phyloP scores from a whole-genome alignment of 2,329 filamentous ascomycete genomes.

The Bipolaris oryzae region DNA sequence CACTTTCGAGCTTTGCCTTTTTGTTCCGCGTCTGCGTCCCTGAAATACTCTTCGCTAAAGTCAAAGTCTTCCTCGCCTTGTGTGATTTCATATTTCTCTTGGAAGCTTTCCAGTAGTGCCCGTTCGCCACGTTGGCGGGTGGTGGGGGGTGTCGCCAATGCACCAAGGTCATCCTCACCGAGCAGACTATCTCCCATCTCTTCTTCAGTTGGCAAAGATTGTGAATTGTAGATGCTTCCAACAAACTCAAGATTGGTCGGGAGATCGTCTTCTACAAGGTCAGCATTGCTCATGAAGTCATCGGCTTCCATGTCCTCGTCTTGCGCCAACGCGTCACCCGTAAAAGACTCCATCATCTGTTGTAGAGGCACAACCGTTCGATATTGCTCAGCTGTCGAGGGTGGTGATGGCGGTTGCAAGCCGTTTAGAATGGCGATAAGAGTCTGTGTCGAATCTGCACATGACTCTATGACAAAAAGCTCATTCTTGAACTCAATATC shows the following conservation, averaged over 20 bases:
- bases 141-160: constrained; percentile 40
- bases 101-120: constrained; percentile 56
- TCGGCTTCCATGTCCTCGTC: constrained; percentile 61
- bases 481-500: constrained; percentile 85
- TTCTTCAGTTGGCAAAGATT: constrained; percentile 49
- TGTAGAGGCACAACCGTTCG: constrained; percentile 84
- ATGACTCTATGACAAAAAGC: constrained; percentile 88
- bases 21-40: constrained; percentile 62
- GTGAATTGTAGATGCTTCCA: constrained; percentile 61
- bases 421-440: constrained; percentile 79
- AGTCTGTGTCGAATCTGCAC: constrained; percentile 95
- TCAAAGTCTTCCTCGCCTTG: constrained; percentile 68
- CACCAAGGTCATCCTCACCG: constrained; percentile 48
- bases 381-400: constrained; percentile 83
- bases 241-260: constrained; percentile 54
- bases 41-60: constrained; percentile 79
- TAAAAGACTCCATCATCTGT: constrained; percentile 88
- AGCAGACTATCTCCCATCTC: constrained; percentile 52
- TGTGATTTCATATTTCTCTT: constrained; percentile 60
- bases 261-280: constrained; percentile 51
- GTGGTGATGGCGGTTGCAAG: constrained; percentile 80
- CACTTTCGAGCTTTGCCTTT: constrained; percentile 76
- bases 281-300: constrained; percentile 48
- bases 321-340: constrained; percentile 78
- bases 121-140: constrained; percentile 44